Conservation (phyloP, 208 protist species). For the Trypanosoma mega region DNA sequence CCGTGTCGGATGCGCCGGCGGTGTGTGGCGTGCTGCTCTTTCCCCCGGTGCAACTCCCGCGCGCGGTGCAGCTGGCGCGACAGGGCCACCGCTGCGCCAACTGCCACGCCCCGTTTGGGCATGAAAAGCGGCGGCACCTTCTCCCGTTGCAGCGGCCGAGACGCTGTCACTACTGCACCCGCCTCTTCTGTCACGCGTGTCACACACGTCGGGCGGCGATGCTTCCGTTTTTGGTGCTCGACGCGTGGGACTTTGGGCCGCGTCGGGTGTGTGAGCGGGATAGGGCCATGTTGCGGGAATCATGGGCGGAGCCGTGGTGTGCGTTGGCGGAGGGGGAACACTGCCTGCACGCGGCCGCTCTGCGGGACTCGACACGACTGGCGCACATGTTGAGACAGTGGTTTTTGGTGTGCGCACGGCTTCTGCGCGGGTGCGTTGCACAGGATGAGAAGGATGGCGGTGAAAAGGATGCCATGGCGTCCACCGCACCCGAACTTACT, state of each 20-base stretch:
- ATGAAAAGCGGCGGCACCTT: background rate
- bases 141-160: background rate
- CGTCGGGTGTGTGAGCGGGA: conserved; percentile 15
- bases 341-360: background rate
- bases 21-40: too few relatives aligned
- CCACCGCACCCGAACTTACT: background rate
- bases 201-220: conserved; percentile 2
- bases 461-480: too few relatives aligned
- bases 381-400: conserved; percentile 14
- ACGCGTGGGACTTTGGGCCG: conserved; percentile 9
- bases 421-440: conserved; percentile 4
- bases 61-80: conserved; percentile 5
- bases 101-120: background rate
- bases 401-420: conserved; percentile 2
- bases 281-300: conserved; percentile 7
- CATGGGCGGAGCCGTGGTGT: conserved; percentile 2
- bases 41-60: background rate
- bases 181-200: conserved; percentile 16
- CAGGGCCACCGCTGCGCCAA: conserved; percentile 6
- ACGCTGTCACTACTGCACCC: conserved; percentile 24
- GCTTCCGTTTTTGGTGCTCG: conserved; percentile 18
- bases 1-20: too few relatives aligned
- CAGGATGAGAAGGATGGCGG: too few relatives aligned
- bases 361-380: conserved; percentile 6
- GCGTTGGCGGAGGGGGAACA: background rate